Percentiles rank a stretch among this genome's conserved stretches.
Evolutionary conservation across 2,329 filamentous ascomycete species (phyloP).

Genomic region (Aspergillus neotritici): DNA sequence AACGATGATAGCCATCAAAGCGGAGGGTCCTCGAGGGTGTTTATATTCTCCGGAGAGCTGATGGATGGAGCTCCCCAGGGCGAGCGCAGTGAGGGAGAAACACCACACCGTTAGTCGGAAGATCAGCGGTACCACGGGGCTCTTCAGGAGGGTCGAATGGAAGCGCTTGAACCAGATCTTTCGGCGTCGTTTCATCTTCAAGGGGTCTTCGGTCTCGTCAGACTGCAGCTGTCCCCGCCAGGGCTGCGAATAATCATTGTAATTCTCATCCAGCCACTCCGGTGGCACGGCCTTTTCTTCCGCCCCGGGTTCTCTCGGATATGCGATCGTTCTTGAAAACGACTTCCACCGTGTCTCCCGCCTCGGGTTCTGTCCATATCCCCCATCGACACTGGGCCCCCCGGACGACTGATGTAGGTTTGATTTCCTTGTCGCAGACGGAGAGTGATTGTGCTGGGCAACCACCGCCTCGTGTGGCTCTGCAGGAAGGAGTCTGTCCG

Average conservation of each 20-base stretch:
- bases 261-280: conserved; percentile 43
- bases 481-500: conserved; percentile 32
- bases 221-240: conserved; percentile 49
- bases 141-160: conserved; percentile 66
- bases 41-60: conserved; percentile 48
- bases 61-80: conserved; percentile 70
- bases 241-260: conserved; percentile 41
- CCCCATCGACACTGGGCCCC: conserved; percentile 7
- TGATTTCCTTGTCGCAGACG: conserved; percentile 26
- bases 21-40: conserved; percentile 63
- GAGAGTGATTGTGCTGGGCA: conserved; percentile 43
- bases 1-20: conserved; percentile 81
- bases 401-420: conserved; percentile 9
- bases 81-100: conserved; percentile 77
- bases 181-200: conserved; percentile 47
- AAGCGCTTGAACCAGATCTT: conserved; percentile 54
- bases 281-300: conserved; percentile 39
- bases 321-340: conserved; percentile 40
- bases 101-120: conserved; percentile 77
- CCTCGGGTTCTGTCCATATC: conserved; percentile 2
- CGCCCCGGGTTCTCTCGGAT: conserved; percentile 32
- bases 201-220: conserved; percentile 47
- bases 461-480: conserved; percentile 37
- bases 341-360: conserved; percentile 45
- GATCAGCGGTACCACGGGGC: conserved; percentile 76